These are phyloP conservation scores for Cryptococcus maquisensis DNA, from an alignment of 1,284 basidiomycete genomes.

Conservation along the genomic window DNA sequence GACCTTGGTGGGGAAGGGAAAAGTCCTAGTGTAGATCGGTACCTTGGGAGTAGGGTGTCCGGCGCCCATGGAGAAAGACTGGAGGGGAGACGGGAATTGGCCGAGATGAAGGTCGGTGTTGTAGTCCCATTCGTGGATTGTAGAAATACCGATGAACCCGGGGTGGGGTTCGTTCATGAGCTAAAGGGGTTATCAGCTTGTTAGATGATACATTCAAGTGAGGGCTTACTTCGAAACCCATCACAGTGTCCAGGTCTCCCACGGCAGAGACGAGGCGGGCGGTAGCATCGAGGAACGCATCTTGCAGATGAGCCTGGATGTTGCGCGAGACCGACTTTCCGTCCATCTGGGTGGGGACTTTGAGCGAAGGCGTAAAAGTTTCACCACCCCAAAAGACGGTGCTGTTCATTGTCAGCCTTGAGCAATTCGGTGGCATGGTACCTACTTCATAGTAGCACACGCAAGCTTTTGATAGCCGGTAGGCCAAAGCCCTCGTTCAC, in stretches of 20 bases:
- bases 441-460: conserved; percentile 80
- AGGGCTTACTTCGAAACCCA: conserved; percentile 76
- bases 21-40: conserved; percentile 70
- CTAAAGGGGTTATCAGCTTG: conserved; percentile 45
- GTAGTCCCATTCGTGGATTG: conserved; percentile 81
- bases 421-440: neutral
- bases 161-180: conserved; percentile 95
- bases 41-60: conserved; percentile 67
- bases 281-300: conserved; percentile 74
- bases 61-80: conserved; percentile 77
- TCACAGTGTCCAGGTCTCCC: conserved; percentile 68
- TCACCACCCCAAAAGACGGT: conserved; percentile 89
- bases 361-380: conserved; percentile 71
- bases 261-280: conserved; percentile 65
- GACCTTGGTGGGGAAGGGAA: conserved; percentile 71
- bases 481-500: conserved; percentile 78
- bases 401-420: conserved; percentile 34
- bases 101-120: conserved; percentile 90
- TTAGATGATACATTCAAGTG: neutral
- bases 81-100: conserved; percentile 71
- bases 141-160: conserved; percentile 79
- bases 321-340: conserved; percentile 54
- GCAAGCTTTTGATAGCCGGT: conserved; percentile 79
- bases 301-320: conserved; percentile 80
- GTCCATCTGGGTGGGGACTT: conserved; percentile 51